These are phyloP conservation scores for Aphanomyces invadans DNA, from an alignment of 352 stramenopile species.

Conservation along the genomic window DNA sequence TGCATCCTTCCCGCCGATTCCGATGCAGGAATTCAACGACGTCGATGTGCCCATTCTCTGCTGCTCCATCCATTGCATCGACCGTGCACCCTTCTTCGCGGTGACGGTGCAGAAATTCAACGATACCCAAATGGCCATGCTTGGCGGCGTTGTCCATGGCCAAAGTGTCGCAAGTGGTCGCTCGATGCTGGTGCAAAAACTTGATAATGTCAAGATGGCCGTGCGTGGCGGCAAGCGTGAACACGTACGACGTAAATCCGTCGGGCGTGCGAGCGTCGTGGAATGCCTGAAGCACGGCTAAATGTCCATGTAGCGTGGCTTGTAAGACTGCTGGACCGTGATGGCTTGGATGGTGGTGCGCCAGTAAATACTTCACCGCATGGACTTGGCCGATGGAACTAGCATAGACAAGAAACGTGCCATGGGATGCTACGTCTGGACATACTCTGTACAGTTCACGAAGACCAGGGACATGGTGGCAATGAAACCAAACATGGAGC, in stretches of 20 bases:
- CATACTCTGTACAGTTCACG: not conserved
- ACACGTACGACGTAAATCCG: not conserved
- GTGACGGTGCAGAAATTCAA: conserved; percentile 25
- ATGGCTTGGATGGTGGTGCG: not conserved
- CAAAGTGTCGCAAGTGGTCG: not conserved
- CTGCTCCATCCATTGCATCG: conserved; percentile 25
- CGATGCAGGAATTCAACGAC: conserved; percentile 25
- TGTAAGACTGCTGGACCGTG: not conserved
- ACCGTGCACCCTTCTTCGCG: conserved; percentile 22
- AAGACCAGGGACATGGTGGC: not conserved
- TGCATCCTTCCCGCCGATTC: conserved; percentile 7
- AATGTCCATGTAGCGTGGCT: not conserved
- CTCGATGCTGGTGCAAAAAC: not conserved
- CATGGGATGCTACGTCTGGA: not conserved
- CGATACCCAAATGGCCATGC: conserved; percentile 25
- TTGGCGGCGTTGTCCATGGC: conserved; percentile 29
- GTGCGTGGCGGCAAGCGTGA: not conserved
- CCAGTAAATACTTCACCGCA: not conserved
- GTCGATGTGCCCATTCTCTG: conserved; percentile 18
- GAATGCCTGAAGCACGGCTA: not conserved
- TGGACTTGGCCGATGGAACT: not conserved
- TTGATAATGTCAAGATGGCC: not conserved
- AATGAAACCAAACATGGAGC: not conserved
- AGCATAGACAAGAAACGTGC: not conserved
- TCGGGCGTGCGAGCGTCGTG: not conserved